phyloP scores from a whole-genome alignment of 257 asterid species.

The Solanum etuberosum region DNA sequence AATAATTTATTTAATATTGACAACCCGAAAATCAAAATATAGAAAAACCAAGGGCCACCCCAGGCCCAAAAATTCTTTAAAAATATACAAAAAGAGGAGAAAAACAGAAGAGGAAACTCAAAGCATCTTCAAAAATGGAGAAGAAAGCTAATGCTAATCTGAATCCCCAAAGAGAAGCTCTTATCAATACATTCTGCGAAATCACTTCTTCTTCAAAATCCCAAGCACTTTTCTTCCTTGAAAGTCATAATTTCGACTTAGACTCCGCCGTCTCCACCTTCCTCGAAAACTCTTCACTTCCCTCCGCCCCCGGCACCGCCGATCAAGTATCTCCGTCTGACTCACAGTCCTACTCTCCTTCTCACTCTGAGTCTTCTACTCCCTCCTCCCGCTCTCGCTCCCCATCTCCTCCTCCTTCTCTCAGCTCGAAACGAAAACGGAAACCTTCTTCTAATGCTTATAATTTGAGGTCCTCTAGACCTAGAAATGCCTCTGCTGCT shows the following conservation, averaged over 20 bases:
- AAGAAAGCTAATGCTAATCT: constrained; percentile 2
- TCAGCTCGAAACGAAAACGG: not conserved
- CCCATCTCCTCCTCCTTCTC: constrained; percentile 1
- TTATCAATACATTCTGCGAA: constrained; percentile 58
- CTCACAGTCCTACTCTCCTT: not conserved
- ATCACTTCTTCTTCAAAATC: constrained; percentile 53
- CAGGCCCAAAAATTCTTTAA: not conserved
- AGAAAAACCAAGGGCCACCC: not conserved
- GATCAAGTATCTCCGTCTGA: not conserved
- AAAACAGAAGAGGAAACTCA: not conserved
- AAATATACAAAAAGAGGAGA: too few relatives aligned
- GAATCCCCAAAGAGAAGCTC: too few relatives aligned
- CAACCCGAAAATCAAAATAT: not conserved
- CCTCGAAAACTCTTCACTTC: constrained; percentile 35
- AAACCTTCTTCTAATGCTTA: not conserved
- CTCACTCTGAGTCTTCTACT: not conserved
- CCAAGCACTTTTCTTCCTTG: constrained; percentile 62
- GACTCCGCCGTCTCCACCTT: constrained; percentile 81
- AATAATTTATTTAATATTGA: not conserved
- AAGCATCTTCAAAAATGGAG: constrained; percentile 8
- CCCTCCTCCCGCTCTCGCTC: constrained; percentile 10
- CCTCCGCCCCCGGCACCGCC: not conserved
- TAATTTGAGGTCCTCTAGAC: not conserved
- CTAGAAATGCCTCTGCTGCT: constrained; percentile 1
- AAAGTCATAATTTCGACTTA: constrained; percentile 69